Evolutionary conservation across 2,329 filamentous ascomycete species (phyloP).

Genomic region (Colletotrichum scovillei): DNA sequence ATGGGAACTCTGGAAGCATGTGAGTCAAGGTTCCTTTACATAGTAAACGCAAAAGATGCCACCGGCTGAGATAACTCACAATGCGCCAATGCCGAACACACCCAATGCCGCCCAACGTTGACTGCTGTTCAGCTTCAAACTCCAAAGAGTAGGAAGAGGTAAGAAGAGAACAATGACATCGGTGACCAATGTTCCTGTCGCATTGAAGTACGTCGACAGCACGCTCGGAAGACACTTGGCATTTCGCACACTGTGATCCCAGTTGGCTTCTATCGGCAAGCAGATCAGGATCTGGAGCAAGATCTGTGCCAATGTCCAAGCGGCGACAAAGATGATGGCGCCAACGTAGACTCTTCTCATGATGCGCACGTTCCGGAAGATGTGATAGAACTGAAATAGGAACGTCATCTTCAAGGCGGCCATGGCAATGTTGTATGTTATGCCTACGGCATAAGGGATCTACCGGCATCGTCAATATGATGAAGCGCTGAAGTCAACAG

Average conservation of each 20-base stretch:
- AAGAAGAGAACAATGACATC: too few species aligned
- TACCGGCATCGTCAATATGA: too few species aligned
- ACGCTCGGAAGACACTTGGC: not conserved
- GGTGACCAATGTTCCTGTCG: too few species aligned
- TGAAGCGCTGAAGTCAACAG: too few species aligned
- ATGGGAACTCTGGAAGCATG: not conserved
- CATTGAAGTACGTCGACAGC: too few species aligned
- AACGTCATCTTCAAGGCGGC: conserved; percentile 16
- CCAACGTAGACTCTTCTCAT: conserved; percentile 18
- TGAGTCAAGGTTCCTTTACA: too few species aligned
- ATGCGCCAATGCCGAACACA: too few species aligned
- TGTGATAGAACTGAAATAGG: conserved; percentile 21
- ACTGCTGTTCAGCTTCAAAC: too few species aligned
- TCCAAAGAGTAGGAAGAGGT: too few species aligned
- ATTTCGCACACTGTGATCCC: not conserved
- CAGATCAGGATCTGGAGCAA: conserved; percentile 10
- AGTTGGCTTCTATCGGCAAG: conserved; percentile 16
- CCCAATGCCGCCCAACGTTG: too few species aligned
- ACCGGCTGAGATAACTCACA: too few species aligned
- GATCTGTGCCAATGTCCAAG: conserved; percentile 15
- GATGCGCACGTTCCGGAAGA: conserved; percentile 11
- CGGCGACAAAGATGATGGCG: conserved; percentile 13
- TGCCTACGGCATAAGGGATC: not conserved
- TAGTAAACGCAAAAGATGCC: too few species aligned
- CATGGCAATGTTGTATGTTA: conserved; percentile 13